Percentiles rank a stretch among this genome's conserved stretches.
Conservation (phyloP, 129 eudicot species). For the Chrysanthemum makinoi region DNA sequence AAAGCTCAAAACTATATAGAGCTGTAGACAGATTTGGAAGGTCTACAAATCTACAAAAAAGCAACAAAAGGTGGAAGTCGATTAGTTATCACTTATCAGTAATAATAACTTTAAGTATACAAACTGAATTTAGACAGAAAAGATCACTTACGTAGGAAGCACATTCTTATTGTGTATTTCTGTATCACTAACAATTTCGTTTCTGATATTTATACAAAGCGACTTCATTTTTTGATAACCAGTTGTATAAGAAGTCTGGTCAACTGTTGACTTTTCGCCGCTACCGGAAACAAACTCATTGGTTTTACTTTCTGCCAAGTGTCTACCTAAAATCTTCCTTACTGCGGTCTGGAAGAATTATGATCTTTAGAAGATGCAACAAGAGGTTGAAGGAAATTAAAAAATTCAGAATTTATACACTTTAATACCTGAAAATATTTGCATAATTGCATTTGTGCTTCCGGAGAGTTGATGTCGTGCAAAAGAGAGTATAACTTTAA, state of each 20-base stretch:
- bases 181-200: constrained; percentile 67
- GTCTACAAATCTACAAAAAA: constrained; percentile 64
- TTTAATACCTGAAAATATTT: constrained; percentile 69
- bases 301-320: constrained; percentile 49
- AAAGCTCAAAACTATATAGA: constrained; percentile 68
- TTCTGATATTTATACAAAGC: constrained; percentile 50
- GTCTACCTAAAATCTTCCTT: constrained; percentile 65
- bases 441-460: constrained; percentile 64
- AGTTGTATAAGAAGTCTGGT: constrained; percentile 39
- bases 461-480: constrained; percentile 58
- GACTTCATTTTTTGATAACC: constrained; percentile 73
- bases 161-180: constrained; percentile 55
- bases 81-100: not conserved
- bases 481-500: constrained; percentile 61
- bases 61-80: not conserved
- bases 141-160: constrained; percentile 59
- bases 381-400: not conserved
- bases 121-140: constrained; percentile 1
- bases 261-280: constrained; percentile 38
- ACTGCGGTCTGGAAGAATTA: constrained; percentile 57
- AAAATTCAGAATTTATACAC: not conserved
- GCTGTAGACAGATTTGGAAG: constrained; percentile 75
- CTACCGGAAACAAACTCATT: constrained; percentile 51
- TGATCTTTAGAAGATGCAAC: constrained; percentile 9
- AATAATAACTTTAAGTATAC: not conserved